Evolutionary conservation across 345 rosid species (phyloP).

Genomic region (Gossypium turneri): DNA sequence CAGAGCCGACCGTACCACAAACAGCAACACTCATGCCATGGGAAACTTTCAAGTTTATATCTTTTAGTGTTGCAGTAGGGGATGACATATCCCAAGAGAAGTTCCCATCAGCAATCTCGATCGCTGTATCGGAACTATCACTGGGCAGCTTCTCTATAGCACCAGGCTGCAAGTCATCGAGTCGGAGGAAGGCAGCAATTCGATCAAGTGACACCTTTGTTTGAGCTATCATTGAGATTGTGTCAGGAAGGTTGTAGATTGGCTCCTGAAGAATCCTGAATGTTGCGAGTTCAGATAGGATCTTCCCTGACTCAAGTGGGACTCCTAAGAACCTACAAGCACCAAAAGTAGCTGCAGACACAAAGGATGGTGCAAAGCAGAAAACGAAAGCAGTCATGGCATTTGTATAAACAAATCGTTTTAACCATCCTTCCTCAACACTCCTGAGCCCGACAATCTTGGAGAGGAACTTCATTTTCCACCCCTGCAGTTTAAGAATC

Average conservation of each 20-base stretch:
- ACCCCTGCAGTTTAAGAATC: constrained; percentile 72
- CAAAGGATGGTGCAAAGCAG: constrained; percentile 51
- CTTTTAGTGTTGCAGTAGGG: too few relatives aligned
- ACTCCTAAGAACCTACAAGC: constrained; percentile 42
- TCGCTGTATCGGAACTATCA: constrained; percentile 29
- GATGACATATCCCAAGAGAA: constrained; percentile 46
- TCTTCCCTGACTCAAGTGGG: constrained; percentile 53
- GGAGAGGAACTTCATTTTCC: constrained; percentile 62
- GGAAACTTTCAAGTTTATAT: too few relatives aligned
- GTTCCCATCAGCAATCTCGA: constrained; percentile 38
- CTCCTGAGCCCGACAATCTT: constrained; percentile 36
- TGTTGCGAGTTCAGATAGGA: constrained; percentile 62
- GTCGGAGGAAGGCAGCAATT: constrained; percentile 48
- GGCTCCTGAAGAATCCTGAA: constrained; percentile 48
- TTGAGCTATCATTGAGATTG: constrained; percentile 49
- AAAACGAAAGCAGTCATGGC: constrained; percentile 30
- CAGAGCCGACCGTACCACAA: too few relatives aligned
- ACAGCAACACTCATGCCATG: too few relatives aligned
- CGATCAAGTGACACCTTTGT: constrained; percentile 61
- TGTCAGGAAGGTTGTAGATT: constrained; percentile 49
- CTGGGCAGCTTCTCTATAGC: constrained; percentile 25
- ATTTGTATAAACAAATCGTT: constrained; percentile 34
- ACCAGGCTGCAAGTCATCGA: constrained; percentile 48
- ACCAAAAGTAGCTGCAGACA: constrained; percentile 48
- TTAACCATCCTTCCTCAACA: constrained; percentile 48